Evolutionary conservation across 1,284 basidiomycete species (phyloP).

Genomic region (Rhodotorula glutinis): DNA sequence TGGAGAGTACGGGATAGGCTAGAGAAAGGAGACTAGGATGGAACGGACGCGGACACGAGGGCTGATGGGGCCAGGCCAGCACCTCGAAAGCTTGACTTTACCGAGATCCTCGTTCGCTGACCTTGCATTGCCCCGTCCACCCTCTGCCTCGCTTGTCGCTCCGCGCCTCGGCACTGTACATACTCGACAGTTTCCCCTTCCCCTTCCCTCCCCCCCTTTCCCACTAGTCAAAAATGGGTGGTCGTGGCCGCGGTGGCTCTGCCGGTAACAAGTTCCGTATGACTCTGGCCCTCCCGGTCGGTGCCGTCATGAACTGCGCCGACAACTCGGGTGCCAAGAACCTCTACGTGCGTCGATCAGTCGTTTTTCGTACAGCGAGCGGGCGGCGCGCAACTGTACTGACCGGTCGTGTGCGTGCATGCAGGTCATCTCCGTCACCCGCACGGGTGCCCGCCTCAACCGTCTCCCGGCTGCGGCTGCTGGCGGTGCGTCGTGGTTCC

Average conservation of each 20-base stretch:
- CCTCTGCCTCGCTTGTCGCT: neutral
- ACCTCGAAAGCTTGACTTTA: neutral
- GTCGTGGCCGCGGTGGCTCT: conserved; percentile 44
- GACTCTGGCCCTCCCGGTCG: conserved; percentile 86
- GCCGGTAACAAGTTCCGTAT: conserved; percentile 96
- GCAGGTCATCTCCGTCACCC: conserved; percentile 77
- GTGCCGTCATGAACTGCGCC: conserved; percentile 98
- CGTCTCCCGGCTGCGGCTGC: conserved; percentile 96
- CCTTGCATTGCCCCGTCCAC: neutral
- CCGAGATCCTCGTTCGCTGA: conserved; percentile 1
- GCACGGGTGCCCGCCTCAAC: conserved; percentile 94
- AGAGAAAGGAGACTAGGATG: no score
- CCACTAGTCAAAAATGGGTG: conserved; percentile 38
- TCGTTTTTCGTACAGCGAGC: neutral
- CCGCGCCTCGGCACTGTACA: neutral
- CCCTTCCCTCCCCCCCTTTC: conserved; percentile 12
- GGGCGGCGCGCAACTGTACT: neutral
- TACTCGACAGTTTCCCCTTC: neutral
- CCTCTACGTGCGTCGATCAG: conserved; percentile 57
- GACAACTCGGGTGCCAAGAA: conserved; percentile 99
- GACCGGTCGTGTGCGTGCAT: neutral
- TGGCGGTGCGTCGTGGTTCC: conserved; percentile 52
- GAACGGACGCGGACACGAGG: no score
- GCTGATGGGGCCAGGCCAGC: no score
- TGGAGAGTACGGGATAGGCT: neutral